Percentiles rank a stretch among this genome's conserved stretches.
phyloP scores from a whole-genome alignment of 2,329 filamentous ascomycete species.

The Aspergillus glaucus region DNA sequence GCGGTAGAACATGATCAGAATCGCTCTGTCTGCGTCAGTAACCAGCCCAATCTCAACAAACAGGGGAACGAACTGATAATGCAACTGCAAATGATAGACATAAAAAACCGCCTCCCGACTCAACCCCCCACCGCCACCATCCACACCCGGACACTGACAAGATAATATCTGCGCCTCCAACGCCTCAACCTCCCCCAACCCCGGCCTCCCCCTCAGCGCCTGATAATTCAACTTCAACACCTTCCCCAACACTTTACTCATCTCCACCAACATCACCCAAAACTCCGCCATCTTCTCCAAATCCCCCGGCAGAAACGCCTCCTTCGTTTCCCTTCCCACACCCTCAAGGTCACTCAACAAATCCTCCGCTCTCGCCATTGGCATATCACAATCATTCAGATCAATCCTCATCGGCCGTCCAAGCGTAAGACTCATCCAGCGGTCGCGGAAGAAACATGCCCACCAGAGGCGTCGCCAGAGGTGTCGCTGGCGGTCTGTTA shows the following conservation, averaged over 20 bases:
- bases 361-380: conserved; percentile 23
- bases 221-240: conserved; percentile 21
- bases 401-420: conserved; percentile 37
- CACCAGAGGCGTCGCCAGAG: conserved; percentile 39
- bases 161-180: conserved; percentile 16
- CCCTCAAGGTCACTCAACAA: conserved; percentile 17
- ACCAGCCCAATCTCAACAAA: background rate
- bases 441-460: conserved; percentile 36
- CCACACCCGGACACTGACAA: conserved; percentile 12
- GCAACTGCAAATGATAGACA: conserved; percentile 21
- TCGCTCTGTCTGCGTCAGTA: conserved; percentile 14
- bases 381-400: conserved; percentile 31
- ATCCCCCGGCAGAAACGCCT: conserved; percentile 15
- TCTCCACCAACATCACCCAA: conserved; percentile 22
- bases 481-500: conserved; percentile 15
- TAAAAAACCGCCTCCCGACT: conserved; percentile 13
- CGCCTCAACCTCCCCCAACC: conserved; percentile 13
- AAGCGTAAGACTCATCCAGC: conserved; percentile 35
- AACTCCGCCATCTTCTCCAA: conserved; percentile 15
- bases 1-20: conserved; percentile 25
- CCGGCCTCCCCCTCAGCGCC: conserved; percentile 10
- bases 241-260: conserved; percentile 20
- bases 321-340: conserved; percentile 4
- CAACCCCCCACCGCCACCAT: conserved; percentile 8
- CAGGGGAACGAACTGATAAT: conserved; percentile 19